Evolutionary conservation across 139 green algal species (phyloP).

Genomic region (Chlorella ohadii): DNA sequence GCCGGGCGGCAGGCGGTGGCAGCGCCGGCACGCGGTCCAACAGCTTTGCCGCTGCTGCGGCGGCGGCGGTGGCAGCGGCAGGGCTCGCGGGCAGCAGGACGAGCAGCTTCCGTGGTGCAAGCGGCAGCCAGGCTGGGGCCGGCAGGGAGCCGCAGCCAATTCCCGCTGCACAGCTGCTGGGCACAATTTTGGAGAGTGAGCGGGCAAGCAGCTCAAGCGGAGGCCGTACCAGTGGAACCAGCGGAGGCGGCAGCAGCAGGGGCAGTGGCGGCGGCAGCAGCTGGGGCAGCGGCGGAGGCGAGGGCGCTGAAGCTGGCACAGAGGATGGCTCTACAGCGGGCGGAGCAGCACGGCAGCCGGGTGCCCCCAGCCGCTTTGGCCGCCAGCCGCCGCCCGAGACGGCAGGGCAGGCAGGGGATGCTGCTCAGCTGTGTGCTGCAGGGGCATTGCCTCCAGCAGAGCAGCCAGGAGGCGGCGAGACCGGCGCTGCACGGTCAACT

Average conservation of each 20-base stretch:
- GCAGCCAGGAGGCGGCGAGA: neutral
- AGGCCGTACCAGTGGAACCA: neutral
- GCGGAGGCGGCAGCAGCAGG: neutral
- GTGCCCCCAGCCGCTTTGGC: neutral
- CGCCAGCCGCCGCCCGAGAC: neutral
- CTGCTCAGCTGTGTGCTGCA: neutral
- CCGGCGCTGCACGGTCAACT: no score
- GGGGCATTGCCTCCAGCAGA: neutral
- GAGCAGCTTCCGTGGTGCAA: no score
- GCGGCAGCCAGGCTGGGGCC: no score
- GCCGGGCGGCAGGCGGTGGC: no score
- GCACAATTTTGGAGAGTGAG: neutral
- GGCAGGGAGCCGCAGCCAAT: no score
- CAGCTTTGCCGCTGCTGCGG: no score
- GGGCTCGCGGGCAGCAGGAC: no score
- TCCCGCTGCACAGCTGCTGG: neutral
- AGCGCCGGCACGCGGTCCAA: no score
- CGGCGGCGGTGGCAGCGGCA: no score
- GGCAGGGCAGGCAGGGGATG: neutral
- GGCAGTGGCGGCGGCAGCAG: neutral
- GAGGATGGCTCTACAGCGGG: neutral
- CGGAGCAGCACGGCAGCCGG: neutral
- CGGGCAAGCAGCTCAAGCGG: neutral
- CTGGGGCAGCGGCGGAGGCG: neutral
- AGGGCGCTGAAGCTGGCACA: neutral